phyloP scores from a whole-genome alignment of 1,139 yeast genomes.

The Hansenula anomala region DNA sequence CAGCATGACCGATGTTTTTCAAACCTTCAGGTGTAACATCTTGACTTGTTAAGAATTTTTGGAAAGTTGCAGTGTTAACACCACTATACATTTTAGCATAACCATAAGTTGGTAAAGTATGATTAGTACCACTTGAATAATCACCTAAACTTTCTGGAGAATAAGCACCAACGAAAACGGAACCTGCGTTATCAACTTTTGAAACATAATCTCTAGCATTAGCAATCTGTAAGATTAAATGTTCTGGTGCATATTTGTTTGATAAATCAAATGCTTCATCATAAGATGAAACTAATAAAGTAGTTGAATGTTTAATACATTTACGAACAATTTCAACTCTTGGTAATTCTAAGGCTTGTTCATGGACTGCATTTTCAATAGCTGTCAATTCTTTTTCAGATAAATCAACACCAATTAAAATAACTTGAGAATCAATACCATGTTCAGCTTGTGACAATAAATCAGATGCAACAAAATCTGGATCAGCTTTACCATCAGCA shows the following conservation, averaged over 20 bases:
- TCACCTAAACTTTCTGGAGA: conserved; percentile 99
- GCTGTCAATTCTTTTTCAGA: conserved; percentile 52
- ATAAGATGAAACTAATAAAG: conserved; percentile 58
- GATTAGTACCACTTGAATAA: conserved; percentile 96
- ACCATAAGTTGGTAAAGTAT: conserved; percentile 96
- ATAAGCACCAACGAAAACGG: conserved; percentile 92
- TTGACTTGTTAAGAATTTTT: conserved; percentile 91
- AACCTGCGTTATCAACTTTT: conserved; percentile 86
- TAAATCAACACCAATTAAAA: conserved; percentile 78
- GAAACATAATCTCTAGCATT: conserved; percentile 70
- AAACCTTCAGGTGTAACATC: conserved; percentile 83
- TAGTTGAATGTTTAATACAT: conserved; percentile 88
- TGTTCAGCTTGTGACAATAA: conserved; percentile 97
- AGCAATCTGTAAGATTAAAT: conserved; percentile 83
- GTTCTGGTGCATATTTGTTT: conserved; percentile 95
- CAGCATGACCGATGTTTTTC: conserved; percentile 86
- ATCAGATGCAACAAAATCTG: conserved; percentile 94
- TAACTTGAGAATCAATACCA: conserved; percentile 96
- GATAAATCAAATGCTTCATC: conserved; percentile 81
- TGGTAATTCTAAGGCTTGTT: conserved; percentile 83
- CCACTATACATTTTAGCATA: conserved; percentile 98
- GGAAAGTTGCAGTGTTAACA: conserved; percentile 93
- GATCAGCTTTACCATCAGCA: conserved; percentile 83
- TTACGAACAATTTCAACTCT: conserved; percentile 90
- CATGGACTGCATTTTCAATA: conserved; percentile 76